Base-by-base conservation (phyloP, 495 filamentous ascomycete species). In the Aspergillus nanangensis region DNA sequence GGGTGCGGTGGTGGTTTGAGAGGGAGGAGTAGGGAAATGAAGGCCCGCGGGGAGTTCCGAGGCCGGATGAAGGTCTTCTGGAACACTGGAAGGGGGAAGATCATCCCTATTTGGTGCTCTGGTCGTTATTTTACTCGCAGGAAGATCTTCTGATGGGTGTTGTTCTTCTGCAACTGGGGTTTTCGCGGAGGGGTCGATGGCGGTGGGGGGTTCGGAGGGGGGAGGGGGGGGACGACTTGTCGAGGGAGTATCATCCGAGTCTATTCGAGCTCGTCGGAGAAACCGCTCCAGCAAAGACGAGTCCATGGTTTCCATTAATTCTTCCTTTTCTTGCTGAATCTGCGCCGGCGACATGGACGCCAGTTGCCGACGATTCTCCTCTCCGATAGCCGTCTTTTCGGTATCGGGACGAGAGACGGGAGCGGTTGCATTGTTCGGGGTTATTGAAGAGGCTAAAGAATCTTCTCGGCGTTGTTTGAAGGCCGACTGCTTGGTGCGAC, bases 331-430 rank as follows among this genome's bases (percentile, higher is more conserved):
- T 33, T 80, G 66, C 52, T 85, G 79, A 38, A 97, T 95, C 61
- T 96, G 86, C 24, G 80, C 74, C 0, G 79, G 65, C 17, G 88
- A 88, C 93, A 98, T 96, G 9, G 74, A 69, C 8, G 83, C 83
- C 35, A 98, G 57, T 37, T 79, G 75, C 43, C 81, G 78, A 14
- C 70, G 75, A 59, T 97, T 98, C 54, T 97, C 88, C 56, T 85
- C 75, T 56, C 86, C 84, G 53, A 98, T 96, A 1, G 69, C 63
- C 36, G 68, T 62, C 51, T 80, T 81, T 54, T 94, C 74, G 41
- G 70, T 67, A 34, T 72, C 66, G 25, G 19, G 15, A 33, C 20
- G 34, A 11, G 33, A 36, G n/a, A 11, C 13, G 5, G 33, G 20
- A 17, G 47, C 17, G 4, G 13, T 9, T n/a, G 34, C 34, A n/a